Percentiles rank a stretch among this genome's conserved stretches.
Evolutionary conservation across 2,329 filamentous ascomycete species (phyloP).

Genomic region (Akanthomyces dipterigenus): DNA sequence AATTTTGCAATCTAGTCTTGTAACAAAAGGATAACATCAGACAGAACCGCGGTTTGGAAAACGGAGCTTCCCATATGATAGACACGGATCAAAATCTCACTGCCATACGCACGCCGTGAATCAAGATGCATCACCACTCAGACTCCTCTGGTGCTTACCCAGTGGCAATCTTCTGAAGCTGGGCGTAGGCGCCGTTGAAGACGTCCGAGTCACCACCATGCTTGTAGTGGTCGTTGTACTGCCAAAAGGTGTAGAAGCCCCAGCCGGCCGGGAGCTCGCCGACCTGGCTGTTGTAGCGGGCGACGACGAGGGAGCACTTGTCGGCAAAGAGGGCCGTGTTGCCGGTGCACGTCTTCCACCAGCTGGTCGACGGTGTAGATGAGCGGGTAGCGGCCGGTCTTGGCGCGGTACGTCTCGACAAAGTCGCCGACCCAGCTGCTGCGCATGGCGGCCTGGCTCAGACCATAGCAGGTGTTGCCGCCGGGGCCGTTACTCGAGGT

Average conservation of each 20-base stretch:
- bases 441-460: conserved; percentile 36
- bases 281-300: conserved; percentile 31
- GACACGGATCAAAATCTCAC: neutral
- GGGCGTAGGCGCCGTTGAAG: conserved; percentile 38
- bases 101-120: no score
- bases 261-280: conserved; percentile 44
- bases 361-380: conserved; percentile 45
- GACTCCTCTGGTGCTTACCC: neutral
- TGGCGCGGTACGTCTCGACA: conserved; percentile 39
- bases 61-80: neutral
- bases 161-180: neutral
- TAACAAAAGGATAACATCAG: neutral
- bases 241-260: conserved; percentile 49
- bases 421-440: conserved; percentile 46
- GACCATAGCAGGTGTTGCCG: conserved; percentile 36
- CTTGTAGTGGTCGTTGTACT: conserved; percentile 39
- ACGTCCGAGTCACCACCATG: conserved; percentile 47
- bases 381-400: conserved; percentile 41
- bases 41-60: neutral
- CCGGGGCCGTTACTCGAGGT: conserved; percentile 39
- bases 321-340: conserved; percentile 38
- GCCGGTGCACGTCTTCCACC: conserved; percentile 47
- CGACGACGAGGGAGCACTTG: conserved; percentile 41
- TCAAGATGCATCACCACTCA: no score
- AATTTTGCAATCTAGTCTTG: neutral